Percentiles rank a stretch among this genome's conserved stretches.
These are phyloP conservation scores for Adansonia grandidieri DNA, from an alignment of 441 rosid species.

Conservation along the genomic window DNA sequence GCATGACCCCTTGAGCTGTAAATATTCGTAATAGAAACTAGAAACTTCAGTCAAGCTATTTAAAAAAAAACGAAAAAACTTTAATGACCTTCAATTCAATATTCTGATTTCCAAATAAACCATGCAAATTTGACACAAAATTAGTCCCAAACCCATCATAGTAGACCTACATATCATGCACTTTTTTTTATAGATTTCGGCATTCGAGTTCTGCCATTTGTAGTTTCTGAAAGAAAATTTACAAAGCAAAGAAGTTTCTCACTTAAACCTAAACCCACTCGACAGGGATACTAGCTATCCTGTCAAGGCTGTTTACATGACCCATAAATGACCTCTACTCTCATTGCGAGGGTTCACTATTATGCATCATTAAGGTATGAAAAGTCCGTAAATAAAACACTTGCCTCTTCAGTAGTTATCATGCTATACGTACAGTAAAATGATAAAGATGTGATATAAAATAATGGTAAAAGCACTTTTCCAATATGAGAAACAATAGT, in stretches of 20 bases:
- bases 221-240: background rate
- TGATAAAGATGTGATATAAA: background rate
- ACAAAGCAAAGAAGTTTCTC: background rate
- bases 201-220: background rate
- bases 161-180: background rate
- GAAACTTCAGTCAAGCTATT: constrained; percentile 5
- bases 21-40: background rate
- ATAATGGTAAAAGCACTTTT: background rate
- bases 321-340: background rate
- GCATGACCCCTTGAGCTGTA: background rate
- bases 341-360: background rate
- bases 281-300: background rate
- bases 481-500: background rate
- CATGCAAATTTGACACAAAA: background rate
- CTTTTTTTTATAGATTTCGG: background rate
- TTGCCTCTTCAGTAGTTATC: background rate
- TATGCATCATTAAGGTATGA: background rate
- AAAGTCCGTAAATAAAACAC: background rate
- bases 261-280: background rate
- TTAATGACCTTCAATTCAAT: background rate
- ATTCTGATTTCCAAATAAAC: background rate
- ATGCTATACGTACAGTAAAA: background rate
- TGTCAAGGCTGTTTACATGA: background rate
- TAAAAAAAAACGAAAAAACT: too few relatives aligned
- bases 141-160: background rate